Percentiles rank a stretch among this genome's conserved stretches.
phyloP scores from a whole-genome alignment of 495 filamentous ascomycete species.

The Trichoderma asperelloides region DNA sequence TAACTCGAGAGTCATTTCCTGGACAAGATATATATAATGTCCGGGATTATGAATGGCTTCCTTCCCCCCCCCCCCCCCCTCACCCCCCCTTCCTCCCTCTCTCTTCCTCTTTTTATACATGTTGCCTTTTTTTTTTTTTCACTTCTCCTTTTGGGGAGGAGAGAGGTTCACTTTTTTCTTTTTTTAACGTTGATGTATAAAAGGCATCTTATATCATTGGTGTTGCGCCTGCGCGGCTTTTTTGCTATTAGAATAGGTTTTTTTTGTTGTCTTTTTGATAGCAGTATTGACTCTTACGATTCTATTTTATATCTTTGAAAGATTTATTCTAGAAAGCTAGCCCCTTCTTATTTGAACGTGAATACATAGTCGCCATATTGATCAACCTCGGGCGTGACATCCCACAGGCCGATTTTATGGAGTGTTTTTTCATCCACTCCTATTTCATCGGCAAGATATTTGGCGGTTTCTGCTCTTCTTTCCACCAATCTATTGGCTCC shows the following conservation, averaged over 20 bases:
- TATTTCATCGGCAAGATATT: background rate
- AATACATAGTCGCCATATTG: no score
- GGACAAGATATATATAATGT: no score
- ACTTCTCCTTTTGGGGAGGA: background rate
- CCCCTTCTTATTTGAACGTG: no score
- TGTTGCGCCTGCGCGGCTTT: background rate
- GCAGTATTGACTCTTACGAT: conserved; percentile 7
- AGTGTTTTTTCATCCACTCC: background rate
- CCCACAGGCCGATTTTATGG: background rate
- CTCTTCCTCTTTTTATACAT: no score
- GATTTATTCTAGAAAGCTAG: background rate
- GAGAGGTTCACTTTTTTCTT: background rate
- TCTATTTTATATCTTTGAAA: background rate
- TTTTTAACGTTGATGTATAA: background rate
- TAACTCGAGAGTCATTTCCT: background rate
- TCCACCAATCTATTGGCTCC: no score
- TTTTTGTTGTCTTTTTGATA: background rate
- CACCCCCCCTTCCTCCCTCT: no score
- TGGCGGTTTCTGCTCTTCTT: background rate
- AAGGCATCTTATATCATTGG: background rate
- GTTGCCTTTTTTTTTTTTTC: background rate
- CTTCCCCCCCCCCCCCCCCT: no score
- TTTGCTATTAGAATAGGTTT: background rate
- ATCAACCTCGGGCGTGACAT: no score
- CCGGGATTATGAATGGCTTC: no score